Base-by-base conservation (phyloP, 2,329 filamentous ascomycete genomes). In the Talaromyces amestolkiae region DNA sequence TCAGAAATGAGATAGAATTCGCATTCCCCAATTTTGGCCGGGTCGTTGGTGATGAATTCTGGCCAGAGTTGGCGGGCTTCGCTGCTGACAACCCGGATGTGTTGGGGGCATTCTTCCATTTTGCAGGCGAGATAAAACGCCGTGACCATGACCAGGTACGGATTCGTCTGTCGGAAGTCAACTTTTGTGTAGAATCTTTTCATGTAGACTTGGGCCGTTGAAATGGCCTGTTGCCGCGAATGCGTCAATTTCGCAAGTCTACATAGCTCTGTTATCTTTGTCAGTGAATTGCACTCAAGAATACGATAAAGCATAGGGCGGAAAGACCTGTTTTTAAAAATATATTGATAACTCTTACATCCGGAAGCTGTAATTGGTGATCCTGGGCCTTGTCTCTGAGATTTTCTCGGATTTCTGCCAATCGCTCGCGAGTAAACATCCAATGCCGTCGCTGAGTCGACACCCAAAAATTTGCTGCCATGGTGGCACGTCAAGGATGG, bases 391-490 rank as follows among this genome's bases (percentile, higher is more conserved):
- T 87, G 68, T 93, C 89, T 72, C 91, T 90, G 53, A 97, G 87
- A 72, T 87, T 87, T 74, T 89, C 87, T 65, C 94, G 89, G 76
- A 91, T 87, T 61, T 89, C 84, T 15, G 87, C 86, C 62, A 99
- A 85, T 75, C 93, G 88, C 68, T 92, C 88, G 73, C 92, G 90
- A 56, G 91, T 89, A 78, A 96, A 97, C 65, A 92, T 90, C 95
- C 95, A 99, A 81, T 91, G 87, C 71, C 88, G 90, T 71, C 90
- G 87, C 80, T 99, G 95, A 31, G 92, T 95, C 64, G 95, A 98
- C 69, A 92, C 90, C 93, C 93, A 99, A 81, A 94, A 99, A 79
- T 94, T 97, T 75, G 93, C 91, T 39, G 94, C 92, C 94, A 97
- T 97, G 35, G 33, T 59, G 31, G 15, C 39, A 33, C 53, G 43